Evolutionary conservation across 2,329 filamentous ascomycete species (phyloP).

Genomic region (Daldinia sp.): DNA sequence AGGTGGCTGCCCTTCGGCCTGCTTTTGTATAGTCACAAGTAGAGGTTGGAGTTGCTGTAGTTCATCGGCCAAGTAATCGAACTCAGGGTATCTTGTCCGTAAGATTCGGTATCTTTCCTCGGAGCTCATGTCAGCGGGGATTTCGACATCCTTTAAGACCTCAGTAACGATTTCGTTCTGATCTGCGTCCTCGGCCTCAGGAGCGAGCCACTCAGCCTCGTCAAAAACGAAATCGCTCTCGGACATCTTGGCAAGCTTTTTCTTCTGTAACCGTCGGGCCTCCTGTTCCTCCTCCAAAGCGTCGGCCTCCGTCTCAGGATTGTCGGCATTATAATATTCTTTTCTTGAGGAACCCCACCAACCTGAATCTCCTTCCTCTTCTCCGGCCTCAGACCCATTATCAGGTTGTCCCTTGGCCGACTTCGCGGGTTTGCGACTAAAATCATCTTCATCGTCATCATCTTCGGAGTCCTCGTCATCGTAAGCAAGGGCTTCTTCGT

Average conservation of each 20-base stretch:
- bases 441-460: slow-evolving; percentile 55
- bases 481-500: slow-evolving; percentile 70
- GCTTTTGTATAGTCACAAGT: slow-evolving; percentile 68
- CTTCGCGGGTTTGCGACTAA: slow-evolving; percentile 52
- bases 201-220: slow-evolving; percentile 83
- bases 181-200: slow-evolving; percentile 62
- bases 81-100: slow-evolving; percentile 88
- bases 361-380: slow-evolving; percentile 67
- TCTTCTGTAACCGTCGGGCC: slow-evolving; percentile 87
- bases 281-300: slow-evolving; percentile 94
- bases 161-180: slow-evolving; percentile 79
- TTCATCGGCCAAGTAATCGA: slow-evolving; percentile 86
- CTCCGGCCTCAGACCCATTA: slow-evolving; percentile 53
- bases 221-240: slow-evolving; percentile 96
- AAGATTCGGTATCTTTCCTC: slow-evolving; percentile 83
- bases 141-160: slow-evolving; percentile 84
- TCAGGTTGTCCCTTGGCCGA: slow-evolving; percentile 41
- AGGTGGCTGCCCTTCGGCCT: slow-evolving; percentile 64
- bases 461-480: slow-evolving; percentile 59
- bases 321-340: slow-evolving; percentile 93
- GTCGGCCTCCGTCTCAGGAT: slow-evolving; percentile 60
- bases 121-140: slow-evolving; percentile 81
- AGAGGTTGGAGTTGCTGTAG: slow-evolving; percentile 78
- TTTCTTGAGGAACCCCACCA: slow-evolving; percentile 90
- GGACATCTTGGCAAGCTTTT: slow-evolving; percentile 88